phyloP scores from a whole-genome alignment of 2,329 filamentous ascomycete species.

The Talaromyces verruculosus region DNA sequence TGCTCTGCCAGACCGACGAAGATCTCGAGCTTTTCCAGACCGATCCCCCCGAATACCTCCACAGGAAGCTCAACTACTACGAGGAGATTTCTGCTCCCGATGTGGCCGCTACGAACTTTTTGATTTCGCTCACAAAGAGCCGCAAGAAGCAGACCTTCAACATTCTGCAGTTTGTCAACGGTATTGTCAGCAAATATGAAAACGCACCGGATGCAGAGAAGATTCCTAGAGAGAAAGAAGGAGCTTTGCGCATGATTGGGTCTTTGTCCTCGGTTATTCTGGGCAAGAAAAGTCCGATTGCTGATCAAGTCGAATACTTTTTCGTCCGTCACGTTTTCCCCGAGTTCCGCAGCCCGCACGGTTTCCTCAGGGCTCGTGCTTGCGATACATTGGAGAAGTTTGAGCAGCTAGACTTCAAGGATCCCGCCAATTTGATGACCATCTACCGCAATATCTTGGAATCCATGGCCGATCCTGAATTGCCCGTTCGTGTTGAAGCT shows the following conservation, averaged over 20 bases:
- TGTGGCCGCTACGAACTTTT: slow-evolving; percentile 92
- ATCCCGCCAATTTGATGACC: slow-evolving; percentile 88
- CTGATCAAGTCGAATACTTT: slow-evolving; percentile 97
- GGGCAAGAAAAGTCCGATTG: slow-evolving; percentile 97
- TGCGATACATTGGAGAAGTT: slow-evolving; percentile 99
- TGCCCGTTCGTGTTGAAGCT: slow-evolving; percentile 91
- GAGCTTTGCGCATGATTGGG: slow-evolving; percentile 93
- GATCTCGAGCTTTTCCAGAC: slow-evolving; percentile 92
- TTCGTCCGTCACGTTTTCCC: slow-evolving; percentile 97
- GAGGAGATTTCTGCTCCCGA: slow-evolving; percentile 95
- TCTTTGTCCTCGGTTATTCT: slow-evolving; percentile 91
- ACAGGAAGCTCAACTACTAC: slow-evolving; percentile 96
- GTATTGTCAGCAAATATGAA: slow-evolving; percentile 91
- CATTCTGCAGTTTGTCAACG: slow-evolving; percentile 91
- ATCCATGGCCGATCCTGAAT: slow-evolving; percentile 90
- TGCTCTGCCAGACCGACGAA: slow-evolving; percentile 87
- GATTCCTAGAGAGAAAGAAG: slow-evolving; percentile 93
- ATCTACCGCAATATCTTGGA: slow-evolving; percentile 97
- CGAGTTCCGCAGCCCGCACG: slow-evolving; percentile 89
- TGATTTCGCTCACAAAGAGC: slow-evolving; percentile 90
- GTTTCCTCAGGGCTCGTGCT: slow-evolving; percentile 88
- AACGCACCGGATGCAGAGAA: slow-evolving; percentile 80
- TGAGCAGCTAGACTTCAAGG: slow-evolving; percentile 94
- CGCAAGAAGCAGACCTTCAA: slow-evolving; percentile 94
- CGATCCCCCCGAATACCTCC: slow-evolving; percentile 93